Percentiles rank a stretch among this genome's conserved stretches.
phyloP scores from a whole-genome alignment of 2,329 filamentous ascomycete genomes.

The Periglandula ipomoeae region DNA sequence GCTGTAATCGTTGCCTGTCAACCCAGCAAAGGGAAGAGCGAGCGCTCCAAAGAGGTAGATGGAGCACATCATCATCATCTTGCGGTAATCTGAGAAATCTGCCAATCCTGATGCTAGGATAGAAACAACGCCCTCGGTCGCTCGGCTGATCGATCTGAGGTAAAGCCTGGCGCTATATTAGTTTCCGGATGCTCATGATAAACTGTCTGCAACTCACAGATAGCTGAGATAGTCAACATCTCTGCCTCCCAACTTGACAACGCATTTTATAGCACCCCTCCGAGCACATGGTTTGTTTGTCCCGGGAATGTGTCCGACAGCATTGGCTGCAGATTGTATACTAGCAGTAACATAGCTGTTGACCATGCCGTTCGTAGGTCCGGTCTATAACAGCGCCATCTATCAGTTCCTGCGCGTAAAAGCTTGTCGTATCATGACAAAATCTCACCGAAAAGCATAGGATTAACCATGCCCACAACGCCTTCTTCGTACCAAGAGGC shows the following conservation, averaged over 20 bases:
- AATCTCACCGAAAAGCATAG: conserved; percentile 12
- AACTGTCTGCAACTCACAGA: conserved; percentile 6
- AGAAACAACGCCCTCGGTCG: conserved; percentile 12
- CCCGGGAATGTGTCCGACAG: conserved; percentile 12
- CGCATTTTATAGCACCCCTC: conserved; percentile 12
- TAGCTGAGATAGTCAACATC: conserved; percentile 15
- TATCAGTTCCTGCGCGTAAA: not conserved
- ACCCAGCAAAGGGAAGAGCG: conserved; percentile 12
- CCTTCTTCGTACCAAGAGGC: conserved; percentile 8
- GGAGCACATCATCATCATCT: conserved; percentile 14
- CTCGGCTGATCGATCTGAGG: conserved; percentile 11
- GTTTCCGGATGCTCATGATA: not conserved
- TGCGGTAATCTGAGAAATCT: conserved; percentile 14
- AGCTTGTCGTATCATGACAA: not conserved
- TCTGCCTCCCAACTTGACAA: conserved; percentile 11
- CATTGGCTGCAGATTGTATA: conserved; percentile 13
- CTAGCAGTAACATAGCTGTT: conserved; percentile 13
- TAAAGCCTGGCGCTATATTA: conserved; percentile 7
- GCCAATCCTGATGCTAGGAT: conserved; percentile 11
- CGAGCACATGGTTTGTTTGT: conserved; percentile 12
- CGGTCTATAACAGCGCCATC: no score
- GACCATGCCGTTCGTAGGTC: conserved; percentile 12
- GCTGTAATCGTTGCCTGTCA: conserved; percentile 10
- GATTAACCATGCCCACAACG: conserved; percentile 13
- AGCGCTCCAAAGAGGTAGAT: conserved; percentile 13